Evolutionary conservation across 345 rosid genomes (phyloP), one percentile per base, ranked within the genome.

Genomic region (Hibiscus trionum): DNA sequence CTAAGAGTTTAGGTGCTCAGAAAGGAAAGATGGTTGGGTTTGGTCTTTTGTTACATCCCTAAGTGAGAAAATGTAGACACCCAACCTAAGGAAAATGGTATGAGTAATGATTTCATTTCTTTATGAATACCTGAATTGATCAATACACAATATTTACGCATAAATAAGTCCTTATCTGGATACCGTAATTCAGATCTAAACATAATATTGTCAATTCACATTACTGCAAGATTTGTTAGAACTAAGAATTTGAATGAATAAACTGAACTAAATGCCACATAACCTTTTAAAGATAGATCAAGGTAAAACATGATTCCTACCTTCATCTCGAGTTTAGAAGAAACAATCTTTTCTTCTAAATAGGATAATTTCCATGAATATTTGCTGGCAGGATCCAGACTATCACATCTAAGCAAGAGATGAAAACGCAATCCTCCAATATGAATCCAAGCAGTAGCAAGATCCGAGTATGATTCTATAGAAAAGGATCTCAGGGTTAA

Each of bases 381-480:
- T 80, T 91, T 91, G 83, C 80, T 73, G 63, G 86, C 88, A 72
- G 98, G 98, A 83, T 94, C 98, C 75, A 90, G 66, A 79, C 79
- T 88, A 84, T 86, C 88, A 75, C 82, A 70, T 69, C 82, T 63
- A 78, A 82, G 84, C 85, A 94, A 81, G 74, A 91, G 97, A 80
- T 73, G 78, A 77, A 86, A 88, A 59, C 96, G 95, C 72, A 94
- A 75, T 24, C 79, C 88, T 46, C 97, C 98, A 68, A 94, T 88
- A 58, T 77, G 77, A 61, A 91, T 66, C 97, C 97, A 94, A 19
- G 85, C 89, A 75, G 75, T 73, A 59, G 96, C 97, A 76, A 86
- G 84, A 69, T 76, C 85, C 77, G 73, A 76, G 77, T 80, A 71
- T 52, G 76, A 77, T 55, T 82, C 91, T 90, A 77, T 76, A 73